phyloP scores from a whole-genome alignment of 352 stramenopile genomes.

The Elongisporangium undulatum region DNA sequence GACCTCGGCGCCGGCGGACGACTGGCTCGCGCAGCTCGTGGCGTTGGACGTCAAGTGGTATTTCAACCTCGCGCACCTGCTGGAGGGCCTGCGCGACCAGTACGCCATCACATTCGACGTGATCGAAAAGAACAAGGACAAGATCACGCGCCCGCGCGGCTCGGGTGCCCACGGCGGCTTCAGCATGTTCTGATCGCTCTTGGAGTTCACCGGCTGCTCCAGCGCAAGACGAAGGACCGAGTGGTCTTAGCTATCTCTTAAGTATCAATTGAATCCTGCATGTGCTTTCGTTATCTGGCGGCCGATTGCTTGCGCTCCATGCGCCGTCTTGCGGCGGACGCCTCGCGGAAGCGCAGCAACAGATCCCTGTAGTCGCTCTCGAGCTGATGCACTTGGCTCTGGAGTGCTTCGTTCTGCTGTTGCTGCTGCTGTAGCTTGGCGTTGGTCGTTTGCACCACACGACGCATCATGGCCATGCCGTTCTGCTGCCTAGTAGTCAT shows the following conservation, averaged over 20 bases:
- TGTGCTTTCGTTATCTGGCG: background rate
- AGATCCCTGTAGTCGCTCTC: constrained; percentile 1
- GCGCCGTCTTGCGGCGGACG: constrained; percentile 1
- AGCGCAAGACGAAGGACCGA: background rate
- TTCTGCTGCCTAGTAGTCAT: background rate
- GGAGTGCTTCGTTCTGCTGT: background rate
- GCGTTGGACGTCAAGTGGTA: constrained; percentile 85
- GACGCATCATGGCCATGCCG: background rate
- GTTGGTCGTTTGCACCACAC: background rate
- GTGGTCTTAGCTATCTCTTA: constrained; percentile 1
- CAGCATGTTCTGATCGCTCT: constrained; percentile 61
- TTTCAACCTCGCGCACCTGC: constrained; percentile 60
- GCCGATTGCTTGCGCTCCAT: constrained; percentile 1
- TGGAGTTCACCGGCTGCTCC: background rate
- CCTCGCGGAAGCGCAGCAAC: constrained; percentile 13
- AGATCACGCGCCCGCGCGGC: constrained; percentile 71
- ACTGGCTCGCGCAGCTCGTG: constrained; percentile 63
- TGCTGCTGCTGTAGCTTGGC: background rate
- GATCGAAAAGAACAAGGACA: constrained; percentile 77
- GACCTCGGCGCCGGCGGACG: constrained; percentile 24
- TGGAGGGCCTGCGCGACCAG: constrained; percentile 73
- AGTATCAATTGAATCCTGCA: background rate
- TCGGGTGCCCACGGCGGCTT: constrained; percentile 61
- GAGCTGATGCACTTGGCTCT: background rate
- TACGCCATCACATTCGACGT: constrained; percentile 71